Conservation (phyloP, 208 protist genomes). For the Trypanosoma cruzi region DNA sequence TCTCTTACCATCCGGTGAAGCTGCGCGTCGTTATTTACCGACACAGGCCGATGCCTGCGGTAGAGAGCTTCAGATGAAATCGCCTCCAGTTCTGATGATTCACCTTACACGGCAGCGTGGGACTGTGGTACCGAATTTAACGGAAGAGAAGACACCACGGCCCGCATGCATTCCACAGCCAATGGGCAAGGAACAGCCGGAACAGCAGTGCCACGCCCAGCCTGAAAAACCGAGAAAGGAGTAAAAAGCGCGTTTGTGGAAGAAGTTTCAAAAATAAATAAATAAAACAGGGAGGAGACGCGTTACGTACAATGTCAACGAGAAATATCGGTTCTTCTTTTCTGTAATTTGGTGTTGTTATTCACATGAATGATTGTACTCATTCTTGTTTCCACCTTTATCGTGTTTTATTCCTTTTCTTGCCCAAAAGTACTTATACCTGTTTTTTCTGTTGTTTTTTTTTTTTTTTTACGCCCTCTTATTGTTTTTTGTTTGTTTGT, state of each 20-base stretch:
- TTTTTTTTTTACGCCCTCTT: no score
- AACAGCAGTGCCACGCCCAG: neutral
- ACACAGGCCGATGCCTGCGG: neutral
- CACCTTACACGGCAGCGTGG: conserved; percentile 9
- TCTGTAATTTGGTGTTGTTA: no score
- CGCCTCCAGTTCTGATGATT: conserved; percentile 6
- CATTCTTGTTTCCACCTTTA: conserved; percentile 20
- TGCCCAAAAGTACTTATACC: no score
- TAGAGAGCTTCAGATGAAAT: neutral
- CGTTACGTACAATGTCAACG: no score
- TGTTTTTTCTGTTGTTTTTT: no score
- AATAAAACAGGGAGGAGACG: no score
- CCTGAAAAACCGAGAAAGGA: neutral
- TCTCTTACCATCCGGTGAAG: conserved; percentile 14
- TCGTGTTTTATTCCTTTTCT: no score
- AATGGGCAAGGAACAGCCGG: neutral
- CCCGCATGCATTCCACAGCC: neutral
- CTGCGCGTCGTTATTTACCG: conserved; percentile 11
- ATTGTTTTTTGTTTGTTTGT: no score
- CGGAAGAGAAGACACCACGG: neutral
- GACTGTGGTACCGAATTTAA: neutral
- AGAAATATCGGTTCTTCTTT: no score
- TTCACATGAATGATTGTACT: no score
- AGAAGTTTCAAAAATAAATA: no score
- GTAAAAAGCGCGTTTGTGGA: neutral